Evolutionary conservation across 148 eudicot species (phyloP).

Genomic region (Chenopodium formosanum): DNA sequence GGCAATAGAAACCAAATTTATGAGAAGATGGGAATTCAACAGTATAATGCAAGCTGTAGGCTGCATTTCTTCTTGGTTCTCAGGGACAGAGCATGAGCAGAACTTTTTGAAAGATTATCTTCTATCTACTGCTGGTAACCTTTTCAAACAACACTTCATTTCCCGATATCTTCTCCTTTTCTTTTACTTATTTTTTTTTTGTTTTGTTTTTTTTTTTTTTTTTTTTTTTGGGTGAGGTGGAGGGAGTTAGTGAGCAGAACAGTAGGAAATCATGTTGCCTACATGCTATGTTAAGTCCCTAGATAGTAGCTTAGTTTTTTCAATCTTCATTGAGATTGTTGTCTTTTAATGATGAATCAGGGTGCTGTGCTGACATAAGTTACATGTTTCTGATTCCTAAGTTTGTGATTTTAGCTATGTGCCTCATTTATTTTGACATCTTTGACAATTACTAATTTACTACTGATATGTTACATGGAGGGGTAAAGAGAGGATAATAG

Average conservation of each 20-base stretch:
- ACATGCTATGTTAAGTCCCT: not conserved
- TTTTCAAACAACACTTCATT: conserved; percentile 1
- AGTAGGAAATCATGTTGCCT: not conserved
- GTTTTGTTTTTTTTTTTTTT: not conserved
- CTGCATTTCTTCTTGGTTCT: conserved; percentile 74
- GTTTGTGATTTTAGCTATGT: not conserved
- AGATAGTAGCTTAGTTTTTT: not conserved
- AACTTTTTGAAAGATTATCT: conserved; percentile 66
- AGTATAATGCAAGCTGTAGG: conserved; percentile 69
- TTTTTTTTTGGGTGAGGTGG: not conserved
- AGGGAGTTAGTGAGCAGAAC: not conserved
- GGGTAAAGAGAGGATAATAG: not conserved
- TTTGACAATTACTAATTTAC: not conserved
- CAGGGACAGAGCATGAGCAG: conserved; percentile 67
- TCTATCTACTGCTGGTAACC: conserved; percentile 65
- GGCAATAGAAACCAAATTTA: conserved; percentile 75
- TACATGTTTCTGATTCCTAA: not conserved
- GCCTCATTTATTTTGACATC: not conserved
- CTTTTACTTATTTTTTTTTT: not conserved
- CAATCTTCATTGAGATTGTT: not conserved
- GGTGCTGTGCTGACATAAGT: not conserved
- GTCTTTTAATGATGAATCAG: not conserved
- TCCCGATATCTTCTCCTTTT: no score
- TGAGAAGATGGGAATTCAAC: conserved; percentile 98
- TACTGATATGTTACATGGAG: not conserved